Evolutionary conservation across 2,329 filamentous ascomycete species (phyloP), one percentile per base, ranked within the genome.

Genomic region (Beauveria brongniartii): DNA sequence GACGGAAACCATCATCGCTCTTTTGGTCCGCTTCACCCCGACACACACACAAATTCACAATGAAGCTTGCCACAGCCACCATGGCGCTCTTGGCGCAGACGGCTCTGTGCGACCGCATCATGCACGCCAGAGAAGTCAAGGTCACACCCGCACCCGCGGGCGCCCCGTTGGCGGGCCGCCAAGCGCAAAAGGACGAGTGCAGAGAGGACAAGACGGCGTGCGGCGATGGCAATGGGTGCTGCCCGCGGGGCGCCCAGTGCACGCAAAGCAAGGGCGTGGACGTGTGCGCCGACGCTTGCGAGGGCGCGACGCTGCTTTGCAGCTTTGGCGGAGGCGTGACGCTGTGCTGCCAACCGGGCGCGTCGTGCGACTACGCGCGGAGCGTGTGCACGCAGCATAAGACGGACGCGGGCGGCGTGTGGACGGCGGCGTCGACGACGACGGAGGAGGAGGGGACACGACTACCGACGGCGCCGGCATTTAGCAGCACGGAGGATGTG

Each of bases 191-290:
- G 5, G 50, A 48, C 30, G 5, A 50, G 10, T 61, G 59, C 59
- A 37, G 54, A 34, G 22, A 46, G 22, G 44, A 34, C 44, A 50
- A 55, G 51, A 55, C 59, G 59, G 59, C 59, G 9, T 61, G 59
- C 44, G 50, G 51, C 50, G 59, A 61, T 24, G 51, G 59, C 43
- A 61, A 61, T 24, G 59, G 59, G 16, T 61, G 59, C 59, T 61
- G 52, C 24, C 51, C 51, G 12, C 41, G 28, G 12, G 59, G 51
- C 18, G 22, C 52, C 18, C 26, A 50, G 34, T 61, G 59, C 43
- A 55, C 59, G 30, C 20, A 46, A 6, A 55, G 51, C 44, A 40
- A 55, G 34, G 59, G 59, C 22, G 59, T 61, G 50, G 59, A 43
- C 30, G 14, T 61, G 22, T 61, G 59, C 51, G 51, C 59, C 9